phyloP scores from a whole-genome alignment of 805 yeast genomes.

The Lachancea waltii region DNA sequence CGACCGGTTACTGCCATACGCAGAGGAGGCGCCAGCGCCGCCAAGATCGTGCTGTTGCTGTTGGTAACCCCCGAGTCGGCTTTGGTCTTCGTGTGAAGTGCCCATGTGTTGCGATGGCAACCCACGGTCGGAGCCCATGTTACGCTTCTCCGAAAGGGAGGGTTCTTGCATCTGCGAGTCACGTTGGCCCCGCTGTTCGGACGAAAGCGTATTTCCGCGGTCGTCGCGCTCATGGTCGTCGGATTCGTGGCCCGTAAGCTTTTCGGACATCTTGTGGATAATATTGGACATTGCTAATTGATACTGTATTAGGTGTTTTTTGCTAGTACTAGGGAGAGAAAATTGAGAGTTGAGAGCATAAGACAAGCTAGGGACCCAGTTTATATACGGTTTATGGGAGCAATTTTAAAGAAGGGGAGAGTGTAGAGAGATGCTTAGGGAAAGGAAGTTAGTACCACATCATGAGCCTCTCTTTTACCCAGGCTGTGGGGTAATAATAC shows the following conservation, averaged over 20 bases:
- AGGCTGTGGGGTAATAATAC: too few relatives aligned
- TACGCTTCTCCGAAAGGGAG: too few relatives aligned
- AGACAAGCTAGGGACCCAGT: too few relatives aligned
- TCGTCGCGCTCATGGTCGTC: constrained; percentile 10
- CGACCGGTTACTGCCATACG: constrained; percentile 1
- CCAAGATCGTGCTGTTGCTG: constrained; percentile 8
- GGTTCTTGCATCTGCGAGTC: constrained; percentile 2
- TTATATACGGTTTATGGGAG: too few relatives aligned
- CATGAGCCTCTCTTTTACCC: too few relatives aligned
- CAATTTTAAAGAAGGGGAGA: too few relatives aligned
- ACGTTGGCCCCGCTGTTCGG: constrained; percentile 8
- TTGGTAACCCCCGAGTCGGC: constrained; percentile 7
- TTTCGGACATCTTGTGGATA: constrained; percentile 29
- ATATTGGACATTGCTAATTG: constrained; percentile 25
- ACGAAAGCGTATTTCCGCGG: constrained; percentile 6
- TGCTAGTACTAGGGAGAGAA: too few relatives aligned
- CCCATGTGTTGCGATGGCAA: constrained; percentile 9
- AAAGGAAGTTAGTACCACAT: too few relatives aligned
- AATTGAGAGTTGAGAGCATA: too few relatives aligned
- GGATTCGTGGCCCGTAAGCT: constrained; percentile 23
- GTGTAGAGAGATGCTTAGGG: too few relatives aligned
- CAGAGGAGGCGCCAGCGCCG: constrained; percentile 2
- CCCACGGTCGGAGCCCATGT: too few relatives aligned
- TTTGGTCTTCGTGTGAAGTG: constrained; percentile 6
- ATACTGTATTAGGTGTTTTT: too few relatives aligned